These are phyloP conservation scores for Fonsecaea nubica DNA, from an alignment of 2,329 filamentous ascomycete genomes.

Conservation along the genomic window DNA sequence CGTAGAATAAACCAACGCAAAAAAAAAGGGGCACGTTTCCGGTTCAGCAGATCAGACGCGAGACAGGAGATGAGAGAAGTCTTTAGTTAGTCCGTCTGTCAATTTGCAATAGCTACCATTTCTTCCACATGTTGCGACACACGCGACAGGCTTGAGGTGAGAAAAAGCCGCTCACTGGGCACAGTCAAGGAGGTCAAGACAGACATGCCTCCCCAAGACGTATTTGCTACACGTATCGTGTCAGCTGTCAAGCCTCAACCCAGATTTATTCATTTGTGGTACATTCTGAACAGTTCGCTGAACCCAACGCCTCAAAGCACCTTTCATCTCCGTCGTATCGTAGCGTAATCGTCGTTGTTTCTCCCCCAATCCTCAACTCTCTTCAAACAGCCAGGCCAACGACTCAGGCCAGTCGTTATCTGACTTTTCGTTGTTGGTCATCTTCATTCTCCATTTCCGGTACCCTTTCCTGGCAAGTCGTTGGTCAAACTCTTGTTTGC, in stretches of 20 bases:
- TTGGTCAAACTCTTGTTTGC: constrained; percentile 24
- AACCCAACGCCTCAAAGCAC: background rate
- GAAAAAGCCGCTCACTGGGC: background rate
- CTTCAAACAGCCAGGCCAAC: constrained; percentile 14
- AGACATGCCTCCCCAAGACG: background rate
- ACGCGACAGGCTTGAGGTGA: background rate
- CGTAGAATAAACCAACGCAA: too few species aligned
- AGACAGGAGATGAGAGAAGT: too few species aligned
- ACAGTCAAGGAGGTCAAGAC: background rate
- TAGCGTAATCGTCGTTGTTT: too few species aligned
- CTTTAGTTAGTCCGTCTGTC: too few species aligned
- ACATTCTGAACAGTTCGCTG: background rate
- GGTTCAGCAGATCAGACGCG: too few species aligned
- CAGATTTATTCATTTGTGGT: background rate
- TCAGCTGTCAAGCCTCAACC: background rate
- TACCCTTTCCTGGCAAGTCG: constrained; percentile 22
- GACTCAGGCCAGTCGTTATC: constrained; percentile 3
- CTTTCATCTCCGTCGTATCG: constrained; percentile 1
- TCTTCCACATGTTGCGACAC: background rate
- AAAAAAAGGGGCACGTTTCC: too few species aligned
- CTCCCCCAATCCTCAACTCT: background rate
- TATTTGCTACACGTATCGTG: background rate
- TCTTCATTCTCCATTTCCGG: constrained; percentile 7
- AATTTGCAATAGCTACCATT: too few species aligned
- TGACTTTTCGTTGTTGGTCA: background rate